Evolutionary conservation across 805 yeast species (phyloP), one percentile per base, ranked within the genome.

Genomic region (Yamadazyma phyllophila): DNA sequence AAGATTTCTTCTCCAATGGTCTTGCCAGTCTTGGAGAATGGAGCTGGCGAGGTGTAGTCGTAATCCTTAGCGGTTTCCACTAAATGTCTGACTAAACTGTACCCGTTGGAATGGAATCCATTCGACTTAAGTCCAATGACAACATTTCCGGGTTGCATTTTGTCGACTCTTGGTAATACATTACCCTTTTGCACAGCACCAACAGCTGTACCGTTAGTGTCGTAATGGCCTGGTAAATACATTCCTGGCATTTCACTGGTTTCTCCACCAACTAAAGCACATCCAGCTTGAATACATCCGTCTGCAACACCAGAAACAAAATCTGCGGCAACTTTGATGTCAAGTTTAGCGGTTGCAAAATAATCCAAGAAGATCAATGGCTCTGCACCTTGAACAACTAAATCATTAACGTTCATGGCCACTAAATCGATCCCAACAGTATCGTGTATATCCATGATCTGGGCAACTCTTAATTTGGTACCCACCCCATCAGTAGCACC

Each of bases 401-500:
- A 77, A 68, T 94, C 99, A 62, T 94, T 94, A 35, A 94, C 99
- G 63, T 91, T 95, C 99, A 94, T 94, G 49, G 98, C 99, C 42
- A 94, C 99, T 52, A 94, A 78, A 69, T 94, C 99, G 56, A 94
- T 89, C 63, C 99, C 99, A 36, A 94, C 99, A n/a, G 99, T 92
- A 63, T 89, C 82, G 63, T 95, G 98, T 47, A 86, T 87, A 57
- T 84, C 74, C 70, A 91, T 76, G 53, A 81, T 81, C 72, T 94
- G 98, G 1, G 98, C 99, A 62, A 95, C 82, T 76, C 90, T 83
- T 55, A 94, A 80, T 71, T 94, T 94, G 49, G 99, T 92, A 55
- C 99, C 99, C 47, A 94, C 98, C 69, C 99, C 99, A 69, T 94
- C 99, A 39, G 99, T 94, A 48, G 99, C 98, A 48, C 94, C 97